A percentile compares a stretch with the other conserved stretches of the same genome.
Evolutionary conservation across 441 rosid species (phyloP).

Genomic region (Pelargonium myrrhifolium): DNA sequence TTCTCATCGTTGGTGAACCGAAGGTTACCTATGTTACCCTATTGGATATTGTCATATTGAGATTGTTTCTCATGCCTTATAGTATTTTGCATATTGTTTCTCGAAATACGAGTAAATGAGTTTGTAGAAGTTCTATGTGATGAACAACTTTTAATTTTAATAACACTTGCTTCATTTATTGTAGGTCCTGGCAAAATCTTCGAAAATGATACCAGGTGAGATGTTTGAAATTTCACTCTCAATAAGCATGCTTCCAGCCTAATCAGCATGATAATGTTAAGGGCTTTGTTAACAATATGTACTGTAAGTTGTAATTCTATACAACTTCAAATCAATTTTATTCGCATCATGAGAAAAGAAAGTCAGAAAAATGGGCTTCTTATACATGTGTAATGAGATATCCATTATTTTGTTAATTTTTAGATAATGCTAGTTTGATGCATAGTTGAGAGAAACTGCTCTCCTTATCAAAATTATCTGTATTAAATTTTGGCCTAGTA

Average conservation of each 20-base stretch:
- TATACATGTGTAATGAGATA: too few species aligned
- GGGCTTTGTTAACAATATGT: background rate
- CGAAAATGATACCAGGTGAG: conserved; percentile 94
- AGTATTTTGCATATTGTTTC: background rate
- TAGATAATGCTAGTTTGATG: background rate
- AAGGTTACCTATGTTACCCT: background rate
- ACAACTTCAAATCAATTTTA: background rate
- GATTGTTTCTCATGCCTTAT: background rate
- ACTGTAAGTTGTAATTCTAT: background rate
- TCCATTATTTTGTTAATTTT: too few species aligned
- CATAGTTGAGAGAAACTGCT: background rate
- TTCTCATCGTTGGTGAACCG: background rate
- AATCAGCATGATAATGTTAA: background rate
- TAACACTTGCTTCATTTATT: conserved; percentile 6
- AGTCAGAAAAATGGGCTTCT: too few species aligned
- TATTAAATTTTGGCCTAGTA: background rate
- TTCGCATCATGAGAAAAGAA: background rate
- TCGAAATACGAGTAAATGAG: background rate
- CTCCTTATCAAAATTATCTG: background rate
- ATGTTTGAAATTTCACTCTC: conserved; percentile 3
- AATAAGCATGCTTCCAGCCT: background rate
- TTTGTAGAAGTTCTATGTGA: background rate
- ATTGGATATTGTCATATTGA: background rate
- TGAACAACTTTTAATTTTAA: background rate
- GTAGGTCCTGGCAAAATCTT: conserved; percentile 89